Percentiles rank a stretch among this genome's conserved stretches.
Conservation (phyloP, 352 stramenopile genomes). For the Globisporangium paroecandrum region DNA sequence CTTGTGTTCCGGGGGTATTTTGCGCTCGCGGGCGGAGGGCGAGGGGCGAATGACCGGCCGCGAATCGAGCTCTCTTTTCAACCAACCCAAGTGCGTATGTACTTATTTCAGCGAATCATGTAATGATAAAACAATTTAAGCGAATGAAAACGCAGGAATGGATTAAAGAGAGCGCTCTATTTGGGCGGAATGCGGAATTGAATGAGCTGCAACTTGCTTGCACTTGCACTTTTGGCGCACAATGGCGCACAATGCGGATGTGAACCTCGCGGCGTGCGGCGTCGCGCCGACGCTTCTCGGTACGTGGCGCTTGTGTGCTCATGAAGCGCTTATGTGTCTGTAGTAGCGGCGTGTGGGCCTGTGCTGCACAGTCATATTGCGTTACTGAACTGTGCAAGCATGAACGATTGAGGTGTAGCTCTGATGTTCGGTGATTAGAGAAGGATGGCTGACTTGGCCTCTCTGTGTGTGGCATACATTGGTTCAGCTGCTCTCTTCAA, state of each 20-base stretch:
- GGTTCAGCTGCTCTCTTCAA: constrained; percentile 53
- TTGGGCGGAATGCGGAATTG: constrained; percentile 1
- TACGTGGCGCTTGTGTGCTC: constrained; percentile 18
- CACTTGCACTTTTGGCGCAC: background rate
- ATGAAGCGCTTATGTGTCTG: background rate
- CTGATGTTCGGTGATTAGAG: background rate
- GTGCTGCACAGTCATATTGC: background rate
- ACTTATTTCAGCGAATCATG: background rate
- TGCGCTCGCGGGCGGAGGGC: constrained; percentile 4
- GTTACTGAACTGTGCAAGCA: background rate
- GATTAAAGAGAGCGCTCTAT: background rate
- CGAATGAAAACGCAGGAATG: constrained; percentile 24
- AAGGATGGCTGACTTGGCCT: background rate
- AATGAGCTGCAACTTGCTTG: background rate
- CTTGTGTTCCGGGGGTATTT: constrained; percentile 29
- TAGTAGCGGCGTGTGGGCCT: too few species aligned
- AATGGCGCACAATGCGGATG: constrained; percentile 19
- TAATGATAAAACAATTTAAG: constrained; percentile 14
- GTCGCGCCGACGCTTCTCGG: constrained; percentile 57
- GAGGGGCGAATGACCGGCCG: constrained; percentile 40
- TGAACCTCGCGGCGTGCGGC: constrained; percentile 49
- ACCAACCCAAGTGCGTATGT: constrained; percentile 1
- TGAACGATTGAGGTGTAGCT: background rate
- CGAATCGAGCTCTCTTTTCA: constrained; percentile 17
- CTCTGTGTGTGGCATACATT: background rate